Base-by-base conservation (phyloP, 192 early-diverging fungal genomes). In the Mortierella alpina region DNA sequence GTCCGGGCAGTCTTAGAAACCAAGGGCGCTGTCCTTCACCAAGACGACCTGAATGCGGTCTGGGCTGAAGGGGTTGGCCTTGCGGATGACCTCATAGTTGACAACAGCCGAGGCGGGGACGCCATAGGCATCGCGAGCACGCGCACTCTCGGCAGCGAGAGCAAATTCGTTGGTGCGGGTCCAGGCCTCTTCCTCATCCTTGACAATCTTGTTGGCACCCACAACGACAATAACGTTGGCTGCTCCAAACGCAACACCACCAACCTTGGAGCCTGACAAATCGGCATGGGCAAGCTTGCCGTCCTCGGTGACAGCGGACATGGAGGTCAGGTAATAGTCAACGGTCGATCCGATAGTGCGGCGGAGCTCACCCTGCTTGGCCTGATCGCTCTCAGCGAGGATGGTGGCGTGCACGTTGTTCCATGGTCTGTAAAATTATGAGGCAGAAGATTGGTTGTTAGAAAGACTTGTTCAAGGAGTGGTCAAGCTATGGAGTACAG, bases 141-240 rank as follows among this genome's bases (percentile, higher is more conserved):
- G 83, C 10, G 83, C 83, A 42, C 68, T 72, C 68, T 84, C 83
- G 40, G 67, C 73, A 49, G 59, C 50, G 22, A 75, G 63, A 1
- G 83, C 81, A 73, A 73, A 84, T 41, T 76, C 79, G 17, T 75
- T 70, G 56, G 75, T 72, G 18, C 83, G 77, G 14, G 59, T 66
- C 72, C 53, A 68, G 14, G 83, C 83, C 53, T 80, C 83, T 1
- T 66, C 79, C 57, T 73, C 66, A 57, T 84, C 83, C 68, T 82
- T 83, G 46, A 84, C 83, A 72, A 84, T 84, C 68, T 84, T 84
- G 67, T 84, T 84, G 31, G 73, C 57, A 47, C 83, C 83, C 12
- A 42, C 70, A 13, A 84, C 42, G 45, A 84, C 72, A 52, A 84
- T 73, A 6, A 76, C 66, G 42, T 83, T 83, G 40, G 66, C 61